Evolutionary conservation across 1,284 basidiomycete genomes (phyloP).

Genomic region (Peniophora sp.): DNA sequence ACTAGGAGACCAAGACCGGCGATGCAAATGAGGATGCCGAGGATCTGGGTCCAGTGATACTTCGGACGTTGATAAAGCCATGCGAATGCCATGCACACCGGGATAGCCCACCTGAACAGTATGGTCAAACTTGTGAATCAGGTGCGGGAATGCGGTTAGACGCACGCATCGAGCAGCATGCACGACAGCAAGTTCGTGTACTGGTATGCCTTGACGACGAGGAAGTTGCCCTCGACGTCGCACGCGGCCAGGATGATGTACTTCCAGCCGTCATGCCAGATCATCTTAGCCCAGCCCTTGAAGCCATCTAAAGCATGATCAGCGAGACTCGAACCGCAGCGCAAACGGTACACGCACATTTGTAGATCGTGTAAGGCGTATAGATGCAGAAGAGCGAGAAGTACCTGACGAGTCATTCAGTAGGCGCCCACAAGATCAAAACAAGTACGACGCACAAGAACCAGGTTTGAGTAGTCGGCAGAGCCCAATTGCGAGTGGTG

Average conservation of each 20-base stretch:
- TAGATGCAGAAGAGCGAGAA: slow-evolving; percentile 68
- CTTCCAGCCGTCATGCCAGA: slow-evolving; percentile 76
- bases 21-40: slow-evolving; percentile 69
- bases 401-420: slow-evolving; percentile 41
- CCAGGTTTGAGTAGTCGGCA: slow-evolving; percentile 76
- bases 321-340: background rate
- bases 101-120: slow-evolving; percentile 68
- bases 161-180: slow-evolving; percentile 79
- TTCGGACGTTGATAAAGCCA: slow-evolving; percentile 75
- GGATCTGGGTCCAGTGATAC: slow-evolving; percentile 76
- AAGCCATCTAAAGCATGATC: slow-evolving; percentile 51
- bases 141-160: slow-evolving; percentile 8
- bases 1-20: slow-evolving; percentile 74
- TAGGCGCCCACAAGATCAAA: background rate
- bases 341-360: slow-evolving; percentile 36
- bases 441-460: slow-evolving; percentile 54
- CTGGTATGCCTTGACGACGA: slow-evolving; percentile 80
- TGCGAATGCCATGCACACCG: slow-evolving; percentile 73
- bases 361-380: slow-evolving; percentile 82
- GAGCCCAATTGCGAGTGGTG: slow-evolving; percentile 56
- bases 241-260: slow-evolving; percentile 72
- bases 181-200: slow-evolving; percentile 82
- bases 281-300: slow-evolving; percentile 68
- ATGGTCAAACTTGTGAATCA: slow-evolving; percentile 6
- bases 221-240: slow-evolving; percentile 81